Evolutionary conservation across 805 yeast species (phyloP).

Genomic region (Yarrowia sp.): DNA sequence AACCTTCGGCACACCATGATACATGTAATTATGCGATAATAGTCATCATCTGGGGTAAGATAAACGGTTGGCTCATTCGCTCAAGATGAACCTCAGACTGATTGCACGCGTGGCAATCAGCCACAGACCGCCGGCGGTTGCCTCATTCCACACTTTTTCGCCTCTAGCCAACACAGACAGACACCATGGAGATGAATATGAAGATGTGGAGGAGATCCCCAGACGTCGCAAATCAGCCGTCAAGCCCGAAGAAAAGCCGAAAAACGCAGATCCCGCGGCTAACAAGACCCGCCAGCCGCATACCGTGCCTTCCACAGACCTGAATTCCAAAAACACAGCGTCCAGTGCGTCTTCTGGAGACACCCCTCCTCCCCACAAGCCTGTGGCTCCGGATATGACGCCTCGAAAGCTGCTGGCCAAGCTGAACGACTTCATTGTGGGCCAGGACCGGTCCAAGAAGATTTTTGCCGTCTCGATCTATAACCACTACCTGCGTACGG

Average conservation of each 20-base stretch:
- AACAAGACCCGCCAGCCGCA: conserved; percentile 1
- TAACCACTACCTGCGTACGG: conserved; percentile 60
- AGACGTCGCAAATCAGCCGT: neutral
- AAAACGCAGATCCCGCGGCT: conserved; percentile 4
- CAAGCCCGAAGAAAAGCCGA: neutral
- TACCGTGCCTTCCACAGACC: neutral
- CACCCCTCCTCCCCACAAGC: conserved; percentile 37
- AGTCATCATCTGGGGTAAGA: no score
- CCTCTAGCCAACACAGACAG: neutral
- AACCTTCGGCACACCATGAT: no score
- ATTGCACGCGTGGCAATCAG: neutral
- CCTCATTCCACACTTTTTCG: neutral
- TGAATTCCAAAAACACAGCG: neutral
- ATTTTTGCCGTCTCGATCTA: conserved; percentile 68
- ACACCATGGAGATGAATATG: neutral
- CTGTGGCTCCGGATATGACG: conserved; percentile 45
- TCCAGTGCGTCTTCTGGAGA: neutral
- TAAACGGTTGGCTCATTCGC: no score
- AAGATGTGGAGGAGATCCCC: conserved; percentile 23
- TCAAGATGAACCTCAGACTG: neutral
- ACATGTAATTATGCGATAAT: no score
- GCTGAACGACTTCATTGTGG: conserved; percentile 61
- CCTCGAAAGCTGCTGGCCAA: conserved; percentile 57
- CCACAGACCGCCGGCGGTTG: no score
- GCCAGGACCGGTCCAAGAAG: conserved; percentile 63